phyloP scores from a whole-genome alignment of 2,329 filamentous ascomycete genomes.

The Claviceps sp. region DNA sequence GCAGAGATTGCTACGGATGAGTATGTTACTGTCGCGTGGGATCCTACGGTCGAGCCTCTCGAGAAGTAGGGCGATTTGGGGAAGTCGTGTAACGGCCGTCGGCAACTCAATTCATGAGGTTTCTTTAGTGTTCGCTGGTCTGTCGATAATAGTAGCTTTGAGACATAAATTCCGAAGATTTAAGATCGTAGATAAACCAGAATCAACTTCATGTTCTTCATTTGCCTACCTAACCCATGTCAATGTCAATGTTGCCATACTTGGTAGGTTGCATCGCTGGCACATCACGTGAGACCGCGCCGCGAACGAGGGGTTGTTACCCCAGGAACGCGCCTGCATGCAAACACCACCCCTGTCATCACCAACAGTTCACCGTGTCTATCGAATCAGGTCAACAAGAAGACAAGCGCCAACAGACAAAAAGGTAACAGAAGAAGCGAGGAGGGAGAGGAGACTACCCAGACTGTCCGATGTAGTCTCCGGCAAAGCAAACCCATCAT shows the following conservation, averaged over 20 bases:
- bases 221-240: too few relatives aligned
- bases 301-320: neutral
- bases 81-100: too few relatives aligned
- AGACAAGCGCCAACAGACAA: neutral
- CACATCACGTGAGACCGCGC: neutral
- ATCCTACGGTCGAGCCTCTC: slow-evolving; percentile 36
- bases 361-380: neutral
- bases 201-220: neutral
- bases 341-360: neutral
- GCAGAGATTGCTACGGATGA: slow-evolving; percentile 34
- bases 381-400: neutral
- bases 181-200: too few relatives aligned
- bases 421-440: neutral
- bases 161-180: too few relatives aligned
- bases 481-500: slow-evolving; percentile 14
- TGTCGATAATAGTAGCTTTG: too few relatives aligned
- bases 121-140: neutral
- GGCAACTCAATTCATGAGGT: neutral
- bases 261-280: too few relatives aligned
- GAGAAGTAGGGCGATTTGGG: slow-evolving; percentile 20
- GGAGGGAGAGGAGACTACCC: neutral
- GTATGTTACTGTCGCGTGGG: slow-evolving; percentile 43
- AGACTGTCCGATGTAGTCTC: slow-evolving; percentile 2
- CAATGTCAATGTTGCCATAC: too few relatives aligned
- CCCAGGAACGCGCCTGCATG: neutral